A percentile compares a stretch with the other conserved stretches of the same genome.
Evolutionary conservation across 331 rosid species (phyloP).

Genomic region (Acacia pycnantha): DNA sequence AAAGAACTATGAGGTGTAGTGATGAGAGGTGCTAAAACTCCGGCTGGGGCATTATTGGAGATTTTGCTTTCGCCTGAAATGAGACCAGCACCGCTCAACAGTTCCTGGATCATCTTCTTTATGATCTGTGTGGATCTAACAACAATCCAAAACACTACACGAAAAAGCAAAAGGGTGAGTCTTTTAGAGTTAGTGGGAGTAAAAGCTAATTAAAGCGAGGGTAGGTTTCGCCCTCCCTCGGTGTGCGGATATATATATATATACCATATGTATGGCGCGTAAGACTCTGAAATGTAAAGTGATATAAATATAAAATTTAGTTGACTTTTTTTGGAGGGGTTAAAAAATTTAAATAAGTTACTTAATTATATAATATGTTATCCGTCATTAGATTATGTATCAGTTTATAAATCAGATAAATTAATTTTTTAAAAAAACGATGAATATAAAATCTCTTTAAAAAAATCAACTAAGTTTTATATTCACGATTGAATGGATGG

Average conservation of each 20-base stretch:
- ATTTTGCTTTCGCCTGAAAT: constrained; percentile 51
- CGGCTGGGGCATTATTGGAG: constrained; percentile 35
- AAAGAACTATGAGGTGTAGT: not conserved
- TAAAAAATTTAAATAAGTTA: no score
- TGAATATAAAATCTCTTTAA: no score
- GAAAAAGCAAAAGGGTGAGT: constrained; percentile 54
- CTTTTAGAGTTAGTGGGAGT: constrained; percentile 46
- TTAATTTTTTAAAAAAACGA: no score
- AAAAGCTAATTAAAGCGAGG: constrained; percentile 51
- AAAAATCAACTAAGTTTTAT: no score
- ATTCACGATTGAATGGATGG: no score
- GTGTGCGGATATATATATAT: constrained; percentile 20
- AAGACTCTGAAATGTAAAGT: constrained; percentile 15
- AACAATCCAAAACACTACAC: constrained; percentile 62
- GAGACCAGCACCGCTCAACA: constrained; percentile 52
- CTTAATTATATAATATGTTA: no score
- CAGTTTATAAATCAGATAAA: no score
- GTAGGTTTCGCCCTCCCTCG: constrained; percentile 24
- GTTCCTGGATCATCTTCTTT: constrained; percentile 75
- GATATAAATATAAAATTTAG: no score
- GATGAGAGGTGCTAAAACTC: constrained; percentile 3
- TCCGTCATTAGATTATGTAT: no score
- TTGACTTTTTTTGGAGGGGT: no score
- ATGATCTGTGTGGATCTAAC: constrained; percentile 44
- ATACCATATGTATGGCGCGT: constrained; percentile 4